Conservation (phyloP, 2,329 filamentous ascomycete species). For the Neodidymelliopsis sp. region DNA sequence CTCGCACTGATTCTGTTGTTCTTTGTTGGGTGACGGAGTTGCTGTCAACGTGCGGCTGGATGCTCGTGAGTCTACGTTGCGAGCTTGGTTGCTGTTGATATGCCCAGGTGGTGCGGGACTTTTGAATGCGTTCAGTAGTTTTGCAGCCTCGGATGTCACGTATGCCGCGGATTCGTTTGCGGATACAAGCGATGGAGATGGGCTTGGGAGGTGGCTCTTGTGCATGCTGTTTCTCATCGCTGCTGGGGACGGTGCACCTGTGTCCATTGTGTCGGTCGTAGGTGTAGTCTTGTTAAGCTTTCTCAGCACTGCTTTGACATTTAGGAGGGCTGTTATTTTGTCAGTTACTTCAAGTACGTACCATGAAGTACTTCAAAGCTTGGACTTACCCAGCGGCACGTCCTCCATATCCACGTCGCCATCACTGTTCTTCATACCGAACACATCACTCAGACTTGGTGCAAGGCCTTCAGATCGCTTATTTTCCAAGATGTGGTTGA, state of each 20-base stretch:
- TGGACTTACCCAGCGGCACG: not conserved
- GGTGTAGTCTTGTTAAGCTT: not conserved
- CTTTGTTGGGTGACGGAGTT: not conserved
- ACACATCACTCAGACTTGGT: not conserved
- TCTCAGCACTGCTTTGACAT: not conserved
- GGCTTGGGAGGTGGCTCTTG: not conserved
- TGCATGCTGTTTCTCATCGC: not conserved
- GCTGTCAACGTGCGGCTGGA: slow-evolving; percentile 7
- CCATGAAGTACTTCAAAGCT: no score
- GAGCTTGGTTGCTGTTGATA: no score
- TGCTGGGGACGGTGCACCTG: not conserved
- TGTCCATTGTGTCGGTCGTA: not conserved
- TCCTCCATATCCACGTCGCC: slow-evolving; percentile 1
- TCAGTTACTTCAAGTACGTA: not conserved
- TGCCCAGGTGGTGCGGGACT: slow-evolving; percentile 13
- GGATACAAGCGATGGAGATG: slow-evolving; percentile 10
- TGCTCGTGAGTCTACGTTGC: slow-evolving; percentile 3
- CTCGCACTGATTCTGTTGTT: not conserved
- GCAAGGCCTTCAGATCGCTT: not conserved
- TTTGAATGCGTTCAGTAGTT: slow-evolving; percentile 16
- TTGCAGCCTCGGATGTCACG: not conserved
- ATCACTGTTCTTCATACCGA: not conserved
- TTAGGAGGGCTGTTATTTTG: not conserved
- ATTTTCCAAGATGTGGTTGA: not conserved
- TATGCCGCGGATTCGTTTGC: not conserved